A percentile compares a stretch with the other conserved stretches of the same genome.
phyloP scores from a whole-genome alignment of 139 green algal genomes.

The Closterium sp. region DNA sequence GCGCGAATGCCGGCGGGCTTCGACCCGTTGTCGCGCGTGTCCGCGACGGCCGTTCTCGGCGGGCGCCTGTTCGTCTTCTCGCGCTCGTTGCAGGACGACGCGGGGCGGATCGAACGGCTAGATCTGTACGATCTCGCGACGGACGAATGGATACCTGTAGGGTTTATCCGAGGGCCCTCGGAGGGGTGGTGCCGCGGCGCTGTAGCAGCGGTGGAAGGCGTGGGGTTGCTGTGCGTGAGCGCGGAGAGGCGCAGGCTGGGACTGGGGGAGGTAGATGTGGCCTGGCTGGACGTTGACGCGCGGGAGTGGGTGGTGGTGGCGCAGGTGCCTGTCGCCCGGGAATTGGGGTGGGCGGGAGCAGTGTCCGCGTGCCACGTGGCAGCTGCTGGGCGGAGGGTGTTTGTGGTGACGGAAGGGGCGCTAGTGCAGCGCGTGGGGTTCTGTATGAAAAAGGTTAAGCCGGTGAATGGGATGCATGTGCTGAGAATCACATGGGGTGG shows the following conservation, averaged over 20 bases:
- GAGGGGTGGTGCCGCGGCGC: not conserved
- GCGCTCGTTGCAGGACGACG: not conserved
- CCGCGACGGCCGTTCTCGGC: not conserved
- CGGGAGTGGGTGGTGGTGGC: not conserved
- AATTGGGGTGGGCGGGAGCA: not conserved
- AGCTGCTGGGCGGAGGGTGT: not conserved
- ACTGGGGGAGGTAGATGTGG: not conserved
- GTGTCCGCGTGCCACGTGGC: not conserved
- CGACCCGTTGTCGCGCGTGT: not conserved
- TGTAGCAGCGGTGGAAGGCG: not conserved
- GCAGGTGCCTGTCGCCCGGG: not conserved
- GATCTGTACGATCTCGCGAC: not conserved
- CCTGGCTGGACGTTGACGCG: not conserved
- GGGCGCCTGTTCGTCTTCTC: not conserved
- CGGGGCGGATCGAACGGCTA: not conserved
- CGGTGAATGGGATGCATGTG: not conserved
- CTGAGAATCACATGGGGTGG: not conserved
- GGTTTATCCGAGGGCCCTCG: not conserved
- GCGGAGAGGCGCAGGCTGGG: not conserved
- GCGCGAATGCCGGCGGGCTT: not conserved
- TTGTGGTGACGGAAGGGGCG: not conserved
- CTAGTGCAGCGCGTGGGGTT: not conserved
- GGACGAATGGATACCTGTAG: not conserved
- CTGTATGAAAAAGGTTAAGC: not conserved
- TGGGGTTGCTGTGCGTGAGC: not conserved